Percentiles rank a stretch among this genome's conserved stretches.
These are phyloP conservation scores for Anthracocystis panici-leucophaei DNA, from an alignment of 1,284 basidiomycete genomes.

Conservation along the genomic window DNA sequence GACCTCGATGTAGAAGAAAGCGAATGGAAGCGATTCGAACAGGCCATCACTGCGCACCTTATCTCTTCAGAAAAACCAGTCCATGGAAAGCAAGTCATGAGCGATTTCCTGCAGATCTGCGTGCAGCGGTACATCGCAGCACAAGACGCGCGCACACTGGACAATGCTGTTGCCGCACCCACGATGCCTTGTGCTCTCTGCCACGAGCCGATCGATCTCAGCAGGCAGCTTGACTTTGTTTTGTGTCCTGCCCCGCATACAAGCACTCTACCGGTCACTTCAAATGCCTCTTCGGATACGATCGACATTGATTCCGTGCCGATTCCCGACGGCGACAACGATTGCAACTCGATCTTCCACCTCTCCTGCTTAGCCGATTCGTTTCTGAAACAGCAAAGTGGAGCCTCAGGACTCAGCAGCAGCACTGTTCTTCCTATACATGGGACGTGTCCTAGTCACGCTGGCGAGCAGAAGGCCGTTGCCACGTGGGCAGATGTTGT, in stretches of 20 bases:
- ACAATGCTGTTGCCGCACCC: slow-evolving; percentile 5
- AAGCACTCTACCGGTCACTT: neutral
- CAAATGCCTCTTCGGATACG: neutral
- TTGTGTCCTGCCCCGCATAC: slow-evolving; percentile 28
- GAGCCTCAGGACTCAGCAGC: slow-evolving; percentile 4
- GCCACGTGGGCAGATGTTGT: slow-evolving; percentile 55
- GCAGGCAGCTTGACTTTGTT: slow-evolving; percentile 28
- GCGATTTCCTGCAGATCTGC: slow-evolving; percentile 35
- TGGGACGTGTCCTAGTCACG: slow-evolving; percentile 43
- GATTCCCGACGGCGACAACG: neutral
- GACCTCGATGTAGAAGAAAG: slow-evolving; percentile 36
- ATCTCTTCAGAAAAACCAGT: neutral
- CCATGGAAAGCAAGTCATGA: slow-evolving; percentile 4
- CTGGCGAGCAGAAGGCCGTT: neutral
- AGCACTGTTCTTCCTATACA: slow-evolving; percentile 48
- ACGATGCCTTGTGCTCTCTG: slow-evolving; percentile 29
- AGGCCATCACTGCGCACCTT: slow-evolving; percentile 4
- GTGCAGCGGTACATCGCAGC: slow-evolving; percentile 32
- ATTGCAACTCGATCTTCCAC: slow-evolving; percentile 76
- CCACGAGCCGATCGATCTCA: slow-evolving; percentile 26
- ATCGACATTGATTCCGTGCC: neutral
- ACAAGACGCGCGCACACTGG: slow-evolving; percentile 29
- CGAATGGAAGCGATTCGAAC: slow-evolving; percentile 38
- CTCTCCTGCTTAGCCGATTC: slow-evolving; percentile 77
- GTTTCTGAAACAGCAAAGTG: slow-evolving; percentile 72